These are phyloP conservation scores for Saccharomycopsis crataegensis DNA, from an alignment of 1,139 yeast genomes.

Conservation along the genomic window DNA sequence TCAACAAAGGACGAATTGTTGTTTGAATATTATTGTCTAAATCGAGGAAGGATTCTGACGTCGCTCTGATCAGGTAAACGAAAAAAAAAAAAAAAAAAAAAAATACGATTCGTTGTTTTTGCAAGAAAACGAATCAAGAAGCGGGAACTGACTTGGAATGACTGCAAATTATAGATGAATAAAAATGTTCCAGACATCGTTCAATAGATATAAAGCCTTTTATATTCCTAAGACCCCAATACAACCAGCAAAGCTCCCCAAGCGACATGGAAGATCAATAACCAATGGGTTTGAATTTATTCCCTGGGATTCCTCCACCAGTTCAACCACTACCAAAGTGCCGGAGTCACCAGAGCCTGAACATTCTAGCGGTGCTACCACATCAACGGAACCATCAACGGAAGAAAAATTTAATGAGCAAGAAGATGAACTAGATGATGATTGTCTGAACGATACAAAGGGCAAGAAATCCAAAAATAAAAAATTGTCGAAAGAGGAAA, in stretches of 20 bases:
- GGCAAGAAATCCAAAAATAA: not conserved
- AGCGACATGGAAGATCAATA: not conserved
- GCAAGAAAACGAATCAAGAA: too few species aligned
- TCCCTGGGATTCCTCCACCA: conserved; percentile 3
- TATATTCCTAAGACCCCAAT: conserved; percentile 3
- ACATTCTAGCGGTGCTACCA: not conserved
- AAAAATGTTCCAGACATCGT: not conserved
- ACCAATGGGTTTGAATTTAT: conserved; percentile 11
- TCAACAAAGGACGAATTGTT: too few species aligned
- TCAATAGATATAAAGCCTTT: conserved; percentile 7
- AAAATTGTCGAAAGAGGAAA: conserved; percentile 1
- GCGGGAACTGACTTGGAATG: too few species aligned
- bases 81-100: too few species aligned
- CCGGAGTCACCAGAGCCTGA: not conserved
- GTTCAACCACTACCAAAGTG: not conserved
- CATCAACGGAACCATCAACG: not conserved
- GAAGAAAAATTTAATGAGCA: not conserved
- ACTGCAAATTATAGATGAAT: too few species aligned
- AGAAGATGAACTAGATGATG: not conserved
- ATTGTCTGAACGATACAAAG: not conserved
- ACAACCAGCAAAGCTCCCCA: not conserved
- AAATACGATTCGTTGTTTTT: too few species aligned
- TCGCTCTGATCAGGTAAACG: too few species aligned
- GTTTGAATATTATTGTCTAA: too few species aligned
- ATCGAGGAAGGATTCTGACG: too few species aligned